These are phyloP conservation scores for Chondrus crispus DNA, from an alignment of 23 red algal genomes.

Conservation along the genomic window DNA sequence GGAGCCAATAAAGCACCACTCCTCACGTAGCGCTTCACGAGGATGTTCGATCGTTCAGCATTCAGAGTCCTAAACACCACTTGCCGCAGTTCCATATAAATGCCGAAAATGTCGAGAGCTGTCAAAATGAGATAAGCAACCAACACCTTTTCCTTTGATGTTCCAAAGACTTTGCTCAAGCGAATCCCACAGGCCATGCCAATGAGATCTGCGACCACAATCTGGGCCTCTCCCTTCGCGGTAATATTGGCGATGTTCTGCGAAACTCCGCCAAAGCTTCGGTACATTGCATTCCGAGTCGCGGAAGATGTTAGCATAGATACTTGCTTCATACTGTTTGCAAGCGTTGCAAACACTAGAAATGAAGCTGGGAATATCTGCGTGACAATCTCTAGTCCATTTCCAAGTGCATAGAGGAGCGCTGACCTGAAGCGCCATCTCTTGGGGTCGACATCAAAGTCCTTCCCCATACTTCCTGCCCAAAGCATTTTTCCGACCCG, in stretches of 20 bases:
- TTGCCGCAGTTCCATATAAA: conserved; percentile 92
- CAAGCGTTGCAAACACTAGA: conserved; percentile 84
- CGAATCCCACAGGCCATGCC: conserved; percentile 92
- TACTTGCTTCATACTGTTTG: conserved; percentile 92
- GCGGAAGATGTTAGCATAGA: conserved; percentile 95
- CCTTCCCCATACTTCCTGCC: conserved; percentile 85
- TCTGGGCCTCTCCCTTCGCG: conserved; percentile 98
- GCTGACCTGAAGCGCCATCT: conserved; percentile 91
- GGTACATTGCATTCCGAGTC: conserved; percentile 99
- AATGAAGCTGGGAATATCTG: conserved; percentile 93
- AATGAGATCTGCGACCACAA: conserved; percentile 90
- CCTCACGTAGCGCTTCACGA: conserved; percentile 76
- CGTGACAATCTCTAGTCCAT: conserved; percentile 93
- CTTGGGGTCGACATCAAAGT: conserved; percentile 98
- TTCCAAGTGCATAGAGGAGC: conserved; percentile 86
- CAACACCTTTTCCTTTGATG: conserved; percentile 62
- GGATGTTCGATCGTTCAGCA: conserved; percentile 81
- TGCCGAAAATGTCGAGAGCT: conserved; percentile 82
- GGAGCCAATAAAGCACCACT: conserved; percentile 62
- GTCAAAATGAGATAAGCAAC: conserved; percentile 70
- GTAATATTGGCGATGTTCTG: conserved; percentile 99
- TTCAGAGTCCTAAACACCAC: conserved; percentile 96
- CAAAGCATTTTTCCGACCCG: conserved; percentile 98
- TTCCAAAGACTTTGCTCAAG: conserved; percentile 73
- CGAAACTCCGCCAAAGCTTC: conserved; percentile 78